Percentiles rank a stretch among this genome's conserved stretches.
These are phyloP conservation scores for Metahyphopichia silvanorum DNA, from an alignment of 805 yeast species.

Conservation along the genomic window DNA sequence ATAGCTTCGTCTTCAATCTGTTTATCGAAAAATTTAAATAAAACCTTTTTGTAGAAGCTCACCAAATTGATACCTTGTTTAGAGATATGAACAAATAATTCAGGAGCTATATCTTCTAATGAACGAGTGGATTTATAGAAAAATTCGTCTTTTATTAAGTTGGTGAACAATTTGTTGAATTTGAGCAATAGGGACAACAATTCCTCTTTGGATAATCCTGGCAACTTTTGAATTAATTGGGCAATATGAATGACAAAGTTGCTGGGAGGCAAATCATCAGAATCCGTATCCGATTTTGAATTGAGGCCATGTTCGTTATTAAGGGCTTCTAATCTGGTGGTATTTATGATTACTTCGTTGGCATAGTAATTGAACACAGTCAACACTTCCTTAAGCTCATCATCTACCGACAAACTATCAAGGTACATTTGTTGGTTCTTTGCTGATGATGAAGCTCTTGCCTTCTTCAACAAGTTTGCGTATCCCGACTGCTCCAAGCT, in stretches of 20 bases:
- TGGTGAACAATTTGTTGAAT: slow-evolving; percentile 22
- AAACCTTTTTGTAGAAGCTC: slow-evolving; percentile 13
- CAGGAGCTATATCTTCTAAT: slow-evolving; percentile 29
- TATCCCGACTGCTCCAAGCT: slow-evolving; percentile 27
- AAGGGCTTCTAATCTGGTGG: slow-evolving; percentile 10
- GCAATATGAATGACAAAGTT: slow-evolving; percentile 19
- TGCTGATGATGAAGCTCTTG: slow-evolving; percentile 8
- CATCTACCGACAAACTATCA: slow-evolving; percentile 14
- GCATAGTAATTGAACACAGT: slow-evolving; percentile 30
- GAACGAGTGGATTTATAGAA: slow-evolving; percentile 33
- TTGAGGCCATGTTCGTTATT: slow-evolving; percentile 6
- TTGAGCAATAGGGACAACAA: slow-evolving; percentile 31
- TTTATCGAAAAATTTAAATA: slow-evolving; percentile 17
- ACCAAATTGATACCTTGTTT: slow-evolving; percentile 34
- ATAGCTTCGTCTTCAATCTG: slow-evolving; percentile 6
- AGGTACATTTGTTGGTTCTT: slow-evolving; percentile 11
- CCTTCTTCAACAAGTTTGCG: slow-evolving; percentile 24
- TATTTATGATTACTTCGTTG: slow-evolving; percentile 14
- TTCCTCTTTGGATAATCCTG: slow-evolving; percentile 22
- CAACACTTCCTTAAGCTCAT: slow-evolving; percentile 19
- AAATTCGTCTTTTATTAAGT: slow-evolving; percentile 29
- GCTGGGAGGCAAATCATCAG: slow-evolving; percentile 12
- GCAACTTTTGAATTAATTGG: slow-evolving; percentile 13
- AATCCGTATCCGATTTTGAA: slow-evolving; percentile 3
- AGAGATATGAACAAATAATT: slow-evolving; percentile 28